Base-by-base conservation (phyloP, 1,284 basidiomycete genomes). In the Ceratobasidium sp. region DNA sequence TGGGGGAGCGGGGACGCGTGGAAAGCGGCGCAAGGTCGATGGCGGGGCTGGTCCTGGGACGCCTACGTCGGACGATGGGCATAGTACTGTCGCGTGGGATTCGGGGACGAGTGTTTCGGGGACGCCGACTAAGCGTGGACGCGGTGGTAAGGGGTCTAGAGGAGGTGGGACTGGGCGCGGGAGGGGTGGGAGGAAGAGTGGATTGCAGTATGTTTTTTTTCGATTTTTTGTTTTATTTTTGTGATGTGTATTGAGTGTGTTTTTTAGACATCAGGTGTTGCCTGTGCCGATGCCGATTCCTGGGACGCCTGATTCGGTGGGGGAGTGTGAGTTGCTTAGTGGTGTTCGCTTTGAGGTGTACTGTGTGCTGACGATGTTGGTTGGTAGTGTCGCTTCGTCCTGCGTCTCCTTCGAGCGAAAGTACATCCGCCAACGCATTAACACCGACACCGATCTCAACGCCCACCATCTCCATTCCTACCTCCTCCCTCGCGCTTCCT, bases 11-110 rank as follows among this genome's bases (percentile, higher is more conserved):
- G 57, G 59, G 9, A 50, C 44, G 23, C 57, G 71, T 17, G 71
- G 71, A 7, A 74, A 74, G 71, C 40, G 71, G 28, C 71, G 71
- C 57, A 74, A 74, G 59, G 71, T 74, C 59, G 71, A 74, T 9
- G 46, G 3, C 28, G 13, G 13, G 4, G 26, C 23, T 28, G 57
- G 28, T 1, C 38, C 52, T 17, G 68, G 46, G 12, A 57, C 46
- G 1, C 44, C 71, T 5, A 64, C 44, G 26, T 54, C 57, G 5
- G 54, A 42, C 33, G 59, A 54, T 46, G 57, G 40, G 20, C 28
- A n/a, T n/a, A n/a, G 10, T 15, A 10, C 23, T 13, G 54, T 46
- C 13, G 38, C 65, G 10, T 66, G 65, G 44, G 65, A 66, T 15
- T 66, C 65, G 65, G 38, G 57, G 15, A 46, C 65, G 44, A 48